These are phyloP conservation scores for Yamadazyma pseudoaaseri DNA, from an alignment of 1,139 yeast genomes.

Conservation along the genomic window DNA sequence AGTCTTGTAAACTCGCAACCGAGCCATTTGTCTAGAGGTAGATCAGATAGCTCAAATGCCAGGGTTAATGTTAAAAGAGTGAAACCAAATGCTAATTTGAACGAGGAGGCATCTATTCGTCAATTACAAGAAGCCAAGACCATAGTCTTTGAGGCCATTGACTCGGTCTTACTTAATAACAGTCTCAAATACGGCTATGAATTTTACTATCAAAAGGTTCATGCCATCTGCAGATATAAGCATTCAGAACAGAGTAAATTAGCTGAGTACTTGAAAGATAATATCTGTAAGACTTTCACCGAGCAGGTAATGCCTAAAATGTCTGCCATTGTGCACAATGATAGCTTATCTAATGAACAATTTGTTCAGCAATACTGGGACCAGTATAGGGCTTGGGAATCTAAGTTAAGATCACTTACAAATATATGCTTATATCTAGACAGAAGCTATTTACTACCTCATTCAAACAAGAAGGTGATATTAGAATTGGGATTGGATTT, in stretches of 20 bases:
- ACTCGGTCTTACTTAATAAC: constrained; percentile 19
- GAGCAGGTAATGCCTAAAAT: constrained; percentile 9
- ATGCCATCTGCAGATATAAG: constrained; percentile 32
- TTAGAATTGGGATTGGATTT: constrained; percentile 23
- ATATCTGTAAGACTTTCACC: constrained; percentile 19
- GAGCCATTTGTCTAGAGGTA: constrained; percentile 7
- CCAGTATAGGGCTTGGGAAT: constrained; percentile 25
- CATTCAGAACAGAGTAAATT: constrained; percentile 32
- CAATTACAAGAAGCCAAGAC: constrained; percentile 13
- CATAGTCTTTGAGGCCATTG: constrained; percentile 17
- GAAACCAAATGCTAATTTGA: constrained; percentile 10
- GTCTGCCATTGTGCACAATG: constrained; percentile 3
- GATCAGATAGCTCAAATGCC: constrained; percentile 7
- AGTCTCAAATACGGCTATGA: constrained; percentile 24
- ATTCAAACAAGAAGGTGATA: constrained; percentile 27
- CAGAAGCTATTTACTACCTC: constrained; percentile 31
- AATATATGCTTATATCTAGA: constrained; percentile 38
- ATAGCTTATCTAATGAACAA: background rate
- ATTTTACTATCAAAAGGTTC: constrained; percentile 28
- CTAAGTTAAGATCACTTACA: constrained; percentile 22
- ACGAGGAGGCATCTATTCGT: constrained; percentile 10
- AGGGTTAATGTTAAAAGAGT: constrained; percentile 11
- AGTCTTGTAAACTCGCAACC: too few species aligned
- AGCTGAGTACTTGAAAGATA: constrained; percentile 19
- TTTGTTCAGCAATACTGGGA: constrained; percentile 16